Evolutionary conservation across 192 early-diverging fungal genomes (phyloP).

Genomic region (Coemansia sp.): DNA sequence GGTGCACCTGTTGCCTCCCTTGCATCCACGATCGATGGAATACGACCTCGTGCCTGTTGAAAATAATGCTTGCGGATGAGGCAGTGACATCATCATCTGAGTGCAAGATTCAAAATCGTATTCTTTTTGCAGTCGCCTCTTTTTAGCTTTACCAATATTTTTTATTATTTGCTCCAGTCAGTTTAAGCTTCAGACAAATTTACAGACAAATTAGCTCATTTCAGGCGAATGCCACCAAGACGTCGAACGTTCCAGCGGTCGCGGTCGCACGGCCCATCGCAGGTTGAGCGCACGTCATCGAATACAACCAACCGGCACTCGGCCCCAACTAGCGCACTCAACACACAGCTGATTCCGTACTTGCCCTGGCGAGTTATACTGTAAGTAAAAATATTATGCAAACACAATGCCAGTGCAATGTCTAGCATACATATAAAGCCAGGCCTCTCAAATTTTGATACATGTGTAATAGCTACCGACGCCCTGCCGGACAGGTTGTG

Average conservation of each 20-base stretch:
- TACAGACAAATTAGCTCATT: neutral
- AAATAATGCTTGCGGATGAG: neutral
- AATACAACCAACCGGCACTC: neutral
- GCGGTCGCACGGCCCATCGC: conserved; percentile 21
- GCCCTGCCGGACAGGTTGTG: conserved; percentile 57
- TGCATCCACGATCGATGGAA: neutral
- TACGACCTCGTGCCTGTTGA: neutral
- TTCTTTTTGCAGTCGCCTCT: neutral
- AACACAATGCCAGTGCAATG: neutral
- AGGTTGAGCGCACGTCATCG: neutral
- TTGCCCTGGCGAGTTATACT: conserved; percentile 50
- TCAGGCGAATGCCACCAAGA: conserved; percentile 4
- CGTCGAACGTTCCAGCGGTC: conserved; percentile 25
- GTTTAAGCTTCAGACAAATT: neutral
- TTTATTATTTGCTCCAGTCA: neutral
- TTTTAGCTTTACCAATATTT: neutral
- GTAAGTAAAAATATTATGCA: conserved; percentile 19
- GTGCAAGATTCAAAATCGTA: too few species aligned
- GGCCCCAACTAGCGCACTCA: conserved; percentile 1
- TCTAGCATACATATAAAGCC: neutral
- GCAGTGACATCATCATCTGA: neutral
- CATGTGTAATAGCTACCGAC: conserved; percentile 26
- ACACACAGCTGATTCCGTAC: conserved; percentile 48
- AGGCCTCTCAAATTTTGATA: too few species aligned
- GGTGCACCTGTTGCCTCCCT: neutral